A percentile compares a stretch with the other conserved stretches of the same genome.
Conservation (phyloP, 345 rosid species). For the Geranium rotundifolium region DNA sequence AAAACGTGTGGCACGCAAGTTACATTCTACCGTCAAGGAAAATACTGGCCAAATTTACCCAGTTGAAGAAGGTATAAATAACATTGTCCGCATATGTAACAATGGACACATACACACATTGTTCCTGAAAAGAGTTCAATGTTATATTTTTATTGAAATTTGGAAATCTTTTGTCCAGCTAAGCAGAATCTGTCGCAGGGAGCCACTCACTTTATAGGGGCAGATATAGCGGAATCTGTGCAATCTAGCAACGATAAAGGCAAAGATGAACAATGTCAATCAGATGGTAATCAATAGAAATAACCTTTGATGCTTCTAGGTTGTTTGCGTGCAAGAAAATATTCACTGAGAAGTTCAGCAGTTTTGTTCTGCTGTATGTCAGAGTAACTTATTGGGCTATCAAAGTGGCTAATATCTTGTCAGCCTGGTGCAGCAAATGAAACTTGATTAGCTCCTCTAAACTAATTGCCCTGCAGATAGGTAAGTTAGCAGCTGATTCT, state of each 20-base stretch:
- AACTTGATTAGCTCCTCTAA: no score
- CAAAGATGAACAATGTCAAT: not conserved
- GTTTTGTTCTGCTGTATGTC: not conserved
- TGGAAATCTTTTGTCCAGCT: not conserved
- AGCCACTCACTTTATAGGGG: not conserved
- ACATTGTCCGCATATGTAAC: not conserved
- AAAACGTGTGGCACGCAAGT: constrained; percentile 56
- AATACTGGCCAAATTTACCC: constrained; percentile 14
- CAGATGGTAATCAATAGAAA: not conserved
- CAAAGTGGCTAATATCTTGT: no score
- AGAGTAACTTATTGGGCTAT: not conserved
- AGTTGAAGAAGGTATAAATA: constrained; percentile 30
- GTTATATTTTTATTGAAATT: not conserved
- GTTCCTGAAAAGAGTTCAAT: not conserved
- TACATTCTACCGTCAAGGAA: constrained; percentile 21
- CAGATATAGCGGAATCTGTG: not conserved
- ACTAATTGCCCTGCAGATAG: no score
- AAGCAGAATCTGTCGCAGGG: not conserved
- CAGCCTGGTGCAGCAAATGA: no score
- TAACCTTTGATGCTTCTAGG: not conserved
- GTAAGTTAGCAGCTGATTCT: not conserved
- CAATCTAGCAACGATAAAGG: not conserved
- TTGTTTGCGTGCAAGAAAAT: not conserved
- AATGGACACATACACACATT: not conserved
- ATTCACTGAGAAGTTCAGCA: not conserved